Evolutionary conservation across 2,329 filamentous ascomycete genomes (phyloP).

Genomic region (Teratosphaeria zuluensis): DNA sequence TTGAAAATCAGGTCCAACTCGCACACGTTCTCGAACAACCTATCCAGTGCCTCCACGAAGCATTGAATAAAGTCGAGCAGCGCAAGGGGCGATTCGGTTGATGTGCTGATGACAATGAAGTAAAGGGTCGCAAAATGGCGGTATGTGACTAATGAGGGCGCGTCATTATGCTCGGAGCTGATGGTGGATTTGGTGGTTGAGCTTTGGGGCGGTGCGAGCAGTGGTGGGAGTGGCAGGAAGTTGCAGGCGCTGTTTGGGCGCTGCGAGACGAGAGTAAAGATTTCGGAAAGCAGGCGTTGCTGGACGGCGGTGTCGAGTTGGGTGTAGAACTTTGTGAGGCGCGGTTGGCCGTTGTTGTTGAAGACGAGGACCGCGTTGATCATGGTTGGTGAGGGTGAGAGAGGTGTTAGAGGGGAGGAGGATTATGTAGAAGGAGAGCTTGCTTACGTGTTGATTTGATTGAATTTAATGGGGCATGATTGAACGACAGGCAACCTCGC

Average conservation of each 20-base stretch:
- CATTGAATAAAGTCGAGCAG: slow-evolving; percentile 96
- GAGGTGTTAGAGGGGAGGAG: not conserved
- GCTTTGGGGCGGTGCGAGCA: slow-evolving; percentile 12
- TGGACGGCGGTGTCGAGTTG: slow-evolving; percentile 96
- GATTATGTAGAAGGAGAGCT: not conserved
- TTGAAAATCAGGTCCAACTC: slow-evolving; percentile 98
- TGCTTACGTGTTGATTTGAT: not conserved
- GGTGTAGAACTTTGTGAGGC: slow-evolving; percentile 97
- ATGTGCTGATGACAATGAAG: slow-evolving; percentile 96
- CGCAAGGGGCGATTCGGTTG: slow-evolving; percentile 89
- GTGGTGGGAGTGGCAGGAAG: slow-evolving; percentile 61
- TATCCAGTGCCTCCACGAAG: slow-evolving; percentile 90
- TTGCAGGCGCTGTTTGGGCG: slow-evolving; percentile 90
- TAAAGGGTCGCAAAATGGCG: slow-evolving; percentile 96
- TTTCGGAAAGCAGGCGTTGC: slow-evolving; percentile 91
- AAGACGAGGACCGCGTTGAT: slow-evolving; percentile 98
- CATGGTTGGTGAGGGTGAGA: slow-evolving; percentile 44
- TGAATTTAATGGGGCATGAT: too few species aligned
- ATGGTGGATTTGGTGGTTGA: slow-evolving; percentile 18
- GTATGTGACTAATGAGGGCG: slow-evolving; percentile 92
- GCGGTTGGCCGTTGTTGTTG: slow-evolving; percentile 94
- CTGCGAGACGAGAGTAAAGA: slow-evolving; percentile 90
- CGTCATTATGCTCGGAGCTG: slow-evolving; percentile 61
- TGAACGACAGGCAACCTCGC: too few species aligned
- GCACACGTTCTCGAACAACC: slow-evolving; percentile 96